Evolutionary conservation across 768 basidiomycete species (phyloP).

Genomic region (Calvatia gigantea): DNA sequence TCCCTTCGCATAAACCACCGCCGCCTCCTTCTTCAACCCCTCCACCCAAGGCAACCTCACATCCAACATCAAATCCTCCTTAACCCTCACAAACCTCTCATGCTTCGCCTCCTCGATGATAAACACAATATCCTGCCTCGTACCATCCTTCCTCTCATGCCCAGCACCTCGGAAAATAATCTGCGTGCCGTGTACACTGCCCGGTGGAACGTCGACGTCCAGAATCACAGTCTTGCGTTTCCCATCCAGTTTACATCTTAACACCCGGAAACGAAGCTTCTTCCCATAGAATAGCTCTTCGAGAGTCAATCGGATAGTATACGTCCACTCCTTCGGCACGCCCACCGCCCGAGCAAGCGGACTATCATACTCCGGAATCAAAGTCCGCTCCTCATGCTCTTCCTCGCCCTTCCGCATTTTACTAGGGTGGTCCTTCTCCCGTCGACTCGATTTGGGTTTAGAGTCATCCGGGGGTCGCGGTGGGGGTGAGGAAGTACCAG

Average conservation of each 20-base stretch:
- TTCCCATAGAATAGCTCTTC: conserved; percentile 60
- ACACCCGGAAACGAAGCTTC: conserved; percentile 54
- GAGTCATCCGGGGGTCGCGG: not conserved
- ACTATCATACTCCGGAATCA: conserved; percentile 14
- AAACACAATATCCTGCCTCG: conserved; percentile 65
- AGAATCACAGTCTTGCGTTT: conserved; percentile 54
- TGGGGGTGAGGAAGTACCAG: not conserved
- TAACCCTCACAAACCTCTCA: conserved; percentile 52
- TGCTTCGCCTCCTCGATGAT: conserved; percentile 59
- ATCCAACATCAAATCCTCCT: conserved; percentile 54
- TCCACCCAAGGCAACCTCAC: conserved; percentile 58
- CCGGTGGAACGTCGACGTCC: conserved; percentile 58
- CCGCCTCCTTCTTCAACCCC: conserved; percentile 42
- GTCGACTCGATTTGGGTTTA: not conserved
- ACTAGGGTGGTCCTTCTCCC: not conserved
- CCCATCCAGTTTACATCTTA: conserved; percentile 48
- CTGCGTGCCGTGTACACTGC: conserved; percentile 56
- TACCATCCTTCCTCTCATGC: conserved; percentile 55
- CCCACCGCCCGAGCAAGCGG: conserved; percentile 40
- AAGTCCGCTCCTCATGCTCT: not conserved
- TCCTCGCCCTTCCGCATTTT: not conserved
- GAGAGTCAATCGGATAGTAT: conserved; percentile 58
- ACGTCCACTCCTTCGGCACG: conserved; percentile 58
- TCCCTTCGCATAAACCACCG: conserved; percentile 47
- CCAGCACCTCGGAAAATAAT: conserved; percentile 59